Percentiles rank a stretch among this genome's conserved stretches.
Conservation (phyloP, 2,329 filamentous ascomycete species). For the Periconia sp. region DNA sequence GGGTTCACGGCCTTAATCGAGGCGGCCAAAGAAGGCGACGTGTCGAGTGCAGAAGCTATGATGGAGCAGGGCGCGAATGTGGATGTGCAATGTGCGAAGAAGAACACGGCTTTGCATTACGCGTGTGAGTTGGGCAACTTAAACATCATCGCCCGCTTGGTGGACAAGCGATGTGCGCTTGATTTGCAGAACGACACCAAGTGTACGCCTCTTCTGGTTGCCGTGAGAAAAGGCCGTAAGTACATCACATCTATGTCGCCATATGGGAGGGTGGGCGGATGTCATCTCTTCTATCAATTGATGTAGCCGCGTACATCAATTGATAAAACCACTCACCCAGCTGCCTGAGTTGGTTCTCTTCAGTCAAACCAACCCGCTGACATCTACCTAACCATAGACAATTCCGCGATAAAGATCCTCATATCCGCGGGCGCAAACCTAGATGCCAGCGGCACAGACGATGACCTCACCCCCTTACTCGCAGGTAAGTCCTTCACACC, state of each 20-base stretch:
- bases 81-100: neutral
- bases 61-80: neutral
- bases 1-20: neutral
- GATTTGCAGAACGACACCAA: neutral
- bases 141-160: neutral
- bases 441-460: neutral
- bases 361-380: neutral
- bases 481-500: neutral
- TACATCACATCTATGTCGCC: neutral
- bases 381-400: neutral
- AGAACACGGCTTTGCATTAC: slow-evolving; percentile 2
- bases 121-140: neutral
- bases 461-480: neutral
- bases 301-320: neutral
- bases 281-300: neutral
- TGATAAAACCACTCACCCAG: neutral
- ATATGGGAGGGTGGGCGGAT: neutral
- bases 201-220: slow-evolving; percentile 1
- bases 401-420: neutral
- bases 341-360: neutral
- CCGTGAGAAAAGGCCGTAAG: neutral
- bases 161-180: neutral
- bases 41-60: neutral
- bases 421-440: neutral
- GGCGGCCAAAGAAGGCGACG: neutral